phyloP scores from a whole-genome alignment of 768 basidiomycete species.

The Suillus subluteus region DNA sequence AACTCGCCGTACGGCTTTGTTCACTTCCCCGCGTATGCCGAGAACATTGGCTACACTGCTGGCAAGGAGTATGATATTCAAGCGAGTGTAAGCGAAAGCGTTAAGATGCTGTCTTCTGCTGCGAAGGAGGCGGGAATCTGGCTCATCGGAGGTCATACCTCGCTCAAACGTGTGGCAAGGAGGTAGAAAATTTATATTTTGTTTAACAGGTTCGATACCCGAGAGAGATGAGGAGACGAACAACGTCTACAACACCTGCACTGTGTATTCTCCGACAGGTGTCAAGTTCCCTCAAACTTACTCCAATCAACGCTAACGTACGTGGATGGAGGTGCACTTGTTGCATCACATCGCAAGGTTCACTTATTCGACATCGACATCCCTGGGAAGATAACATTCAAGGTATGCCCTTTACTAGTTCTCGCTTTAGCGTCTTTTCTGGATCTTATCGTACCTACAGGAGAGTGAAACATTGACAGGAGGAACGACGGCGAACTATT shows the following conservation, averaged over 20 bases:
- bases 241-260: constrained; percentile 91
- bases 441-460: constrained; percentile 40
- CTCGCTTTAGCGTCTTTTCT: not conserved
- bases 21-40: constrained; percentile 84
- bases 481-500: constrained; percentile 72
- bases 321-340: constrained; percentile 67
- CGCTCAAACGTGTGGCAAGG: not conserved
- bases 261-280: constrained; percentile 86
- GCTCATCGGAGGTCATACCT: constrained; percentile 83
- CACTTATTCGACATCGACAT: constrained; percentile 99
- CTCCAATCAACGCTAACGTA: not conserved
- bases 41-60: constrained; percentile 66
- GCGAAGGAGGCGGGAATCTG: constrained; percentile 82
- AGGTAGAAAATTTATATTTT: not conserved
- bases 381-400: constrained; percentile 88
- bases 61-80: constrained; percentile 61
- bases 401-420: constrained; percentile 46
- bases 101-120: constrained; percentile 77
- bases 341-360: constrained; percentile 90
- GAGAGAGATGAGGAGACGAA: constrained; percentile 67
- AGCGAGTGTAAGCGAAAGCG: constrained; percentile 68
- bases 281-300: constrained; percentile 8
- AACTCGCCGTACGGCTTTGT: constrained; percentile 83
- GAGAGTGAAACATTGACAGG: constrained; percentile 88
- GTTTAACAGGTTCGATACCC: constrained; percentile 83